phyloP scores from a whole-genome alignment of 176 grass and related monocot genomes.

The Neostapfia colusana region DNA sequence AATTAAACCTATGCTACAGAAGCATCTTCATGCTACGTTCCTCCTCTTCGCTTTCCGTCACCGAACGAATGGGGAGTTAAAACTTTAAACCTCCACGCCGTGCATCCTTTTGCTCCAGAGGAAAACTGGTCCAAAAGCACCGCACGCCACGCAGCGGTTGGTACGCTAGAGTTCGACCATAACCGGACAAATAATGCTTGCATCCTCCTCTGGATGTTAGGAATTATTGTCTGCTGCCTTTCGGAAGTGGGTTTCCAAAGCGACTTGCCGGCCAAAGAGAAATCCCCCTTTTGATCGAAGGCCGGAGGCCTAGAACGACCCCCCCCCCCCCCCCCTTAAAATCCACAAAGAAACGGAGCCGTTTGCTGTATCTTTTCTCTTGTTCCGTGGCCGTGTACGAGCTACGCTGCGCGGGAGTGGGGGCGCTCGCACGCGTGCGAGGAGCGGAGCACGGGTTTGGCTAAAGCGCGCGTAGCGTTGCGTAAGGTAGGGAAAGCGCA shows the following conservation, averaged over 20 bases:
- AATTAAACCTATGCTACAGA: neutral
- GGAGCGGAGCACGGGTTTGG: neutral
- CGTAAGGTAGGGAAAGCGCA: conserved; percentile 35
- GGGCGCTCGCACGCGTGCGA: conserved; percentile 23
- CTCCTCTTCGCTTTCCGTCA: neutral
- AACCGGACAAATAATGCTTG: conserved; percentile 27
- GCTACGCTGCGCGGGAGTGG: neutral
- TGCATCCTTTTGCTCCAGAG: neutral
- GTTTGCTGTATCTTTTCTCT: neutral
- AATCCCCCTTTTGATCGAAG: neutral
- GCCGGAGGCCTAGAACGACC: neutral
- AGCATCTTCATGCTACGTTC: conserved; percentile 7
- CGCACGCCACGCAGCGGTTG: conserved; percentile 47
- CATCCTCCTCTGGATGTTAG: neutral
- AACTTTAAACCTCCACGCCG: neutral
- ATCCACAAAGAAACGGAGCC: neutral
- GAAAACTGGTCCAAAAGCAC: conserved; percentile 36
- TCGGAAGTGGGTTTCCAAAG: conserved; percentile 52
- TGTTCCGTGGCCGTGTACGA: neutral
- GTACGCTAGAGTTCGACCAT: conserved; percentile 35
- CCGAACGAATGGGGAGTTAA: conserved; percentile 15
- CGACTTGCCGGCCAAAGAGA: conserved; percentile 17
- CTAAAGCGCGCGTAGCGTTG: neutral
- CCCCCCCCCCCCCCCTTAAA: neutral
- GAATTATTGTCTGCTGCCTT: conserved; percentile 44